These are phyloP conservation scores for Aurifilum marmelostoma DNA, from an alignment of 2,329 filamentous ascomycete species.

Conservation along the genomic window DNA sequence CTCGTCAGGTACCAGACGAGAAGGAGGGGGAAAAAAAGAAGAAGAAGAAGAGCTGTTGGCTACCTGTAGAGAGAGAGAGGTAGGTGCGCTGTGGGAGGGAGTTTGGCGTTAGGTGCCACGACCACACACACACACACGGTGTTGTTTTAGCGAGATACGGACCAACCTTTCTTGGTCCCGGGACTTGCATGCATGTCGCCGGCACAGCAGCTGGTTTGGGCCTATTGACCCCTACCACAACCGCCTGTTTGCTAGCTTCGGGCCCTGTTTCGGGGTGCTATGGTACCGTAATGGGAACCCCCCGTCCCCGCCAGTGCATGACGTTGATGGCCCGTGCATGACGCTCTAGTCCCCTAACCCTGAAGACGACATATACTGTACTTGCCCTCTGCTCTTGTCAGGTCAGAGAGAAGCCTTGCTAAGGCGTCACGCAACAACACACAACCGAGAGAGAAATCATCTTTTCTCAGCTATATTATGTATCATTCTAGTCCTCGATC, in stretches of 20 bases:
- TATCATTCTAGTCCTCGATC: too few species aligned
- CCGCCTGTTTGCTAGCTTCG: not conserved
- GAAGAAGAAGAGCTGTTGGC: not conserved
- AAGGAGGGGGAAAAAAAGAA: not conserved
- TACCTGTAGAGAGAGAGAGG: not conserved
- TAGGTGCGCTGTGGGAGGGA: not conserved
- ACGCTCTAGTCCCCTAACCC: not conserved
- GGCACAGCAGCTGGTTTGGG: not conserved
- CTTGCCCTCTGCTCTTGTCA: too few species aligned
- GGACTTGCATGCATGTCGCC: conserved; percentile 6
- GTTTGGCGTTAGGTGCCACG: not conserved
- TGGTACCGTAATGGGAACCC: not conserved
- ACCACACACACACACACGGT: not conserved
- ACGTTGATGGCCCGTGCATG: conserved; percentile 3
- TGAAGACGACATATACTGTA: conserved; percentile 7
- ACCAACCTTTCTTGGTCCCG: not conserved
- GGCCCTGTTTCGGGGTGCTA: not conserved
- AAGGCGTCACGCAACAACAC: too few species aligned
- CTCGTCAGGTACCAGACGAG: not conserved
- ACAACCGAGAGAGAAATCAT: too few species aligned
- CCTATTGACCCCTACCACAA: not conserved
- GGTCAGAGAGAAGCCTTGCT: too few species aligned
- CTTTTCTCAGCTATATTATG: too few species aligned
- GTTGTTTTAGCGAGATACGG: not conserved
- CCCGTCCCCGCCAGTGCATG: not conserved